Base-by-base conservation (phyloP, 2,329 filamentous ascomycete species). In the Alternaria brassicicola region DNA sequence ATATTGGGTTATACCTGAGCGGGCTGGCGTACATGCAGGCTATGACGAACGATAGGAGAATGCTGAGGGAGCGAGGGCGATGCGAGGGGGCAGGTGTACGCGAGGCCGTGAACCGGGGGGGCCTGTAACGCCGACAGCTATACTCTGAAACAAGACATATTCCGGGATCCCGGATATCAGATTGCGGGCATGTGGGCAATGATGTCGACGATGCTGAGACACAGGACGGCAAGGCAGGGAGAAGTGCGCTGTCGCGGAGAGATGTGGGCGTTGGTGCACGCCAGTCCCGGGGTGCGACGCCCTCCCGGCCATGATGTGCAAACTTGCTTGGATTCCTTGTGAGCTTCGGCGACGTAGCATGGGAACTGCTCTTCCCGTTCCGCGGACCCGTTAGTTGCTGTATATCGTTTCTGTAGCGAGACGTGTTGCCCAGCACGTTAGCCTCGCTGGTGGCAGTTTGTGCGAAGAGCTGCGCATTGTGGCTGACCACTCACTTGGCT, bases 301-400 rank as follows among this genome's bases (percentile, higher is more conserved):
- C 58, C 52, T 55, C 60, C 59, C 41, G 63, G 61, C 33, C 59
- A 55, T 55, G 43, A 65, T 62, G 52, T 57, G 62, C 62, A 35
- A 45, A 43, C 49, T 57, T 46, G 52, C 53, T 45, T 55, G 50
- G 60, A 61, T 60, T 57, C 54, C 47, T 59, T 39, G 43, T 50
- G 42, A 35, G 38, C 26, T 57, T 66, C 61, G 63, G 55, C 63
- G 63, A 66, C 63, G 51, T 59, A 50, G 55, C 52, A 62, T 46
- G 53, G 42, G 43, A 43, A 30, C 30, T 23, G 26, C 21, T 56
- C 47, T 56, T 47, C 54, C 61, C 47, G 48, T 30, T 45, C 36
- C 46, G 54, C 49, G 49, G 56, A 56, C 45, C 38, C 38, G n/a
- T 47, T 51, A 47, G 41, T 48, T 49, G 31, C 31, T 45, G 47